phyloP scores from a whole-genome alignment of 257 asterid genomes.

The Gentiana dahurica region DNA sequence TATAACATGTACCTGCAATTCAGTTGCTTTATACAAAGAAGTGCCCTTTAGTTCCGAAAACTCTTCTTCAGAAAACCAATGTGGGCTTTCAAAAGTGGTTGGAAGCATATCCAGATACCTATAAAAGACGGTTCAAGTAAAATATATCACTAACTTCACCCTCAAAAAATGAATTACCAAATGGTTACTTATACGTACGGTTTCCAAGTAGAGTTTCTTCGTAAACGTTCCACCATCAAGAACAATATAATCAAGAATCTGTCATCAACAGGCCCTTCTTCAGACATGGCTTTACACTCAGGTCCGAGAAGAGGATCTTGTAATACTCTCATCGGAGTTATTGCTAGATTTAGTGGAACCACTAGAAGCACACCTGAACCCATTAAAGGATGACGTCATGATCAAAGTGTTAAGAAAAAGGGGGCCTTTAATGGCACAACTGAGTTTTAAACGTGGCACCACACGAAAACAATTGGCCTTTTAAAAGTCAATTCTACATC shows the following conservation, averaged over 20 bases:
- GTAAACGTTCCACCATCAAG: constrained; percentile 66
- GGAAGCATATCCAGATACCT: constrained; percentile 97
- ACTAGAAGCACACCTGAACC: constrained; percentile 47
- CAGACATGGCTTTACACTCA: constrained; percentile 70
- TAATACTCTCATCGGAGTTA: constrained; percentile 88
- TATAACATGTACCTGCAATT: constrained; percentile 49
- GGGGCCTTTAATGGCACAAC: no score
- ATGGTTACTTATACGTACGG: constrained; percentile 41
- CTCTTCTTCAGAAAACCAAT: constrained; percentile 89
- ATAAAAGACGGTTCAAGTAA: background rate
- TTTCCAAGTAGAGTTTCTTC: constrained; percentile 77
- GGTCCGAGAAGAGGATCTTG: constrained; percentile 88
- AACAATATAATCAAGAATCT: constrained; percentile 73
- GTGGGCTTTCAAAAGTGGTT: constrained; percentile 65
- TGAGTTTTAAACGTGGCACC: no score
- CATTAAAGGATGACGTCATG: background rate
- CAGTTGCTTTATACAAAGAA: constrained; percentile 66
- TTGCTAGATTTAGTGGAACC: constrained; percentile 82
- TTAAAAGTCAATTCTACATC: no score
- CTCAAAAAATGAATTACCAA: background rate
- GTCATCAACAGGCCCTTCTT: constrained; percentile 76
- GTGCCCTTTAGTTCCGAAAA: constrained; percentile 83
- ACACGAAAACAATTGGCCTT: no score
- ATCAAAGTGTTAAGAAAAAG: background rate
- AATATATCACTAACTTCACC: background rate